phyloP scores from a whole-genome alignment of 73 alveolate species.

The Blepharisma stoltei region DNA sequence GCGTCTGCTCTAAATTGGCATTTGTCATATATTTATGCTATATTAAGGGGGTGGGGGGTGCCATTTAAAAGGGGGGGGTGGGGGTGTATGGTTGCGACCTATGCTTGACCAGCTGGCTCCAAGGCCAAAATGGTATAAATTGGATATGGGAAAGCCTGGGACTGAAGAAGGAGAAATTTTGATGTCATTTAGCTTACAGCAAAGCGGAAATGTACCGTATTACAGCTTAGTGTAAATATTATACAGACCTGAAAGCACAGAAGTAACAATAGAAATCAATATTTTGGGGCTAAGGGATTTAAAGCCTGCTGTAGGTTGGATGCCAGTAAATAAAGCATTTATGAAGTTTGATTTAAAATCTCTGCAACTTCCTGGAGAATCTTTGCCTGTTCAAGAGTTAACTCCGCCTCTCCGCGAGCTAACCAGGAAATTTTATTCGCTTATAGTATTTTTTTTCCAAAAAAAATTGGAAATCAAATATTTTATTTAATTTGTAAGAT shows the following conservation, averaged over 20 bases:
- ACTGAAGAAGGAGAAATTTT: slow-evolving; percentile 82
- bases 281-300: slow-evolving; percentile 85
- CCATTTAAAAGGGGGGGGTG: too few species aligned
- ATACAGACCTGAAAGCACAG: slow-evolving; percentile 57
- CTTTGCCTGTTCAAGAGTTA: neutral
- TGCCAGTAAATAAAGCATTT: slow-evolving; percentile 87
- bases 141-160: slow-evolving; percentile 66
- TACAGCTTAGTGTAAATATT: neutral
- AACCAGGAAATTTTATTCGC: too few species aligned
- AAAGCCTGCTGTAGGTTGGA: slow-evolving; percentile 68
- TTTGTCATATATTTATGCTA: too few species aligned
- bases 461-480: too few species aligned
- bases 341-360: slow-evolving; percentile 74
- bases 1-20: too few species aligned
- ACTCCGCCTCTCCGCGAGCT: too few species aligned
- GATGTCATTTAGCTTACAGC: slow-evolving; percentile 65
- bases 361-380: slow-evolving; percentile 35
- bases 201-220: slow-evolving; percentile 27
- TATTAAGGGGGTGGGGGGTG: too few species aligned
- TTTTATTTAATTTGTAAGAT: too few species aligned
- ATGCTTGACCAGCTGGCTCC: too few species aligned
- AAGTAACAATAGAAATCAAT: slow-evolving; percentile 67
- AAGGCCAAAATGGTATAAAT: slow-evolving; percentile 85
- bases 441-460: too few species aligned
- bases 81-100: too few species aligned